Percentiles rank a stretch among this genome's conserved stretches.
phyloP scores from a whole-genome alignment of 139 green algal species.

The Zygnema cylindricum region DNA sequence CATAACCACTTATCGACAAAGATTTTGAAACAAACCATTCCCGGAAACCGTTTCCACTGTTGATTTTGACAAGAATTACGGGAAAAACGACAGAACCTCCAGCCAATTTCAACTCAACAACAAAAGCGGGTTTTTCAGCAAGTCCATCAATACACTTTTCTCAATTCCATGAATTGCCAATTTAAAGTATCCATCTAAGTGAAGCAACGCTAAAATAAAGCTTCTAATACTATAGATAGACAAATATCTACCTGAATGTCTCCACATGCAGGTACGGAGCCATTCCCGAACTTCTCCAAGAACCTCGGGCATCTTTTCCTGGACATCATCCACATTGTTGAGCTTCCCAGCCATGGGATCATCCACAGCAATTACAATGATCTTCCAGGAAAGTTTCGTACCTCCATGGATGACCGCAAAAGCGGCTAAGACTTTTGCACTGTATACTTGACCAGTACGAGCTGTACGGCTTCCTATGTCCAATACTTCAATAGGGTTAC shows the following conservation, averaged over 20 bases:
- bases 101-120: no score
- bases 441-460: constrained; percentile 89
- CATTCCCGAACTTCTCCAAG: constrained; percentile 40
- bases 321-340: constrained; percentile 94
- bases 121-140: no score
- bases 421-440: constrained; percentile 78
- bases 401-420: constrained; percentile 92
- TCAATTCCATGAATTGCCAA: no score
- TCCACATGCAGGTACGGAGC: constrained; percentile 33
- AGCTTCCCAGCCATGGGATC: constrained; percentile 89
- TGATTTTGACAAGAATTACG: no score
- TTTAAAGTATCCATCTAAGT: no score
- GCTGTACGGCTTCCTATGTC: constrained; percentile 75
- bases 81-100: no score
- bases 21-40: no score
- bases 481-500: constrained; percentile 43
- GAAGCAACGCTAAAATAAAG: no score
- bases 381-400: constrained; percentile 96
- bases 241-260: background rate
- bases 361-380: constrained; percentile 86
- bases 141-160: no score
- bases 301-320: constrained; percentile 67
- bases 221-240: no score
- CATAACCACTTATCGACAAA: no score
- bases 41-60: no score